Percentiles rank a stretch among this genome's conserved stretches.
phyloP scores from a whole-genome alignment of 768 basidiomycete genomes.

The Lentinula sp. region DNA sequence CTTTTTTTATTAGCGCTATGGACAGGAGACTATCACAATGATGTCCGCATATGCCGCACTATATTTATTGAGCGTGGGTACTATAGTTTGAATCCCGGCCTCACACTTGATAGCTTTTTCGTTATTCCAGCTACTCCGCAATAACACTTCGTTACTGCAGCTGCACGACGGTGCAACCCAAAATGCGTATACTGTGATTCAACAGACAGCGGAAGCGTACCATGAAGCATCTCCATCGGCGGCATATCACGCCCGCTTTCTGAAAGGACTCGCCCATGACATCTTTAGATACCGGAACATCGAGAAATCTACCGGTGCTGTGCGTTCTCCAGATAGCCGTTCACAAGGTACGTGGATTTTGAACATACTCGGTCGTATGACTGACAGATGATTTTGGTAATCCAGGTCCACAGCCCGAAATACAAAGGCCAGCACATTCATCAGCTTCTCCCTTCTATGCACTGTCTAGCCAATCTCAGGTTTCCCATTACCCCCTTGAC shows the following conservation, averaged over 20 bases:
- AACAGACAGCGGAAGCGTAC: slow-evolving; percentile 72
- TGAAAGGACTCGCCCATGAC: slow-evolving; percentile 62
- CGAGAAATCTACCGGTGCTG: slow-evolving; percentile 28
- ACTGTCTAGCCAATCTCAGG: not conserved
- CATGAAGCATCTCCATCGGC: slow-evolving; percentile 67
- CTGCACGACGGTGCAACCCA: slow-evolving; percentile 55
- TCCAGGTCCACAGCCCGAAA: slow-evolving; percentile 3
- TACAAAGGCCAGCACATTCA: slow-evolving; percentile 1
- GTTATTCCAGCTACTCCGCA: slow-evolving; percentile 56
- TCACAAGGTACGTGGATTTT: slow-evolving; percentile 39
- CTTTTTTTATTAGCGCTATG: slow-evolving; percentile 53
- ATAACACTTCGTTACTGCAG: slow-evolving; percentile 48
- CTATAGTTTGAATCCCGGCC: slow-evolving; percentile 2
- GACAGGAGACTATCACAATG: slow-evolving; percentile 77
- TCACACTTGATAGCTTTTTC: slow-evolving; percentile 2
- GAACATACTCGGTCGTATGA: not conserved
- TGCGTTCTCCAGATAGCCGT: slow-evolving; percentile 48
- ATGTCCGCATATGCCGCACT: slow-evolving; percentile 88
- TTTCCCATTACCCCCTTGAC: not conserved
- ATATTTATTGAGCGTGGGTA: slow-evolving; percentile 63
- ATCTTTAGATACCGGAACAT: slow-evolving; percentile 45
- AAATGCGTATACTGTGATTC: slow-evolving; percentile 62
- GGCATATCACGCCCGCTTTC: slow-evolving; percentile 76
- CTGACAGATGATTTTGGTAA: not conserved
- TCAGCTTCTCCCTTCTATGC: not conserved